Conservation (phyloP, 768 basidiomycete genomes). For the Xerocomellus dryophilus region DNA sequence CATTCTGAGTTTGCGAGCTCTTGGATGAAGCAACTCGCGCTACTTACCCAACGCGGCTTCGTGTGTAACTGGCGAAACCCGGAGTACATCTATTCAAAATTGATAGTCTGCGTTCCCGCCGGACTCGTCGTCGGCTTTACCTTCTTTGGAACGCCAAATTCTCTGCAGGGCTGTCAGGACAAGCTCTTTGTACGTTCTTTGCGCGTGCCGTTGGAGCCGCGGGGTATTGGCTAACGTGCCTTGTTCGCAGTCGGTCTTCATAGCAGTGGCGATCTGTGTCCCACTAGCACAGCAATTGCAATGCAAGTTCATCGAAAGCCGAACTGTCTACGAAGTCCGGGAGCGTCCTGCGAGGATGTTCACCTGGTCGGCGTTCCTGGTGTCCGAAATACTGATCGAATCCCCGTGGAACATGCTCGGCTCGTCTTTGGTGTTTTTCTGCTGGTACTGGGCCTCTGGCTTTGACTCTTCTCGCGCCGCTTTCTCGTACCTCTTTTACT, state of each 20-base stretch:
- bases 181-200: constrained; percentile 39
- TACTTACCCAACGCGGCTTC: constrained; percentile 33
- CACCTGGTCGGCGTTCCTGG: constrained; percentile 56
- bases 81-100: constrained; percentile 39
- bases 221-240: background rate
- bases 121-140: constrained; percentile 43
- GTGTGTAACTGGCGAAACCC: constrained; percentile 41
- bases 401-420: constrained; percentile 42
- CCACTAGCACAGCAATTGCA: constrained; percentile 59
- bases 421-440: constrained; percentile 41
- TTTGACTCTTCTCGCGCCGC: constrained; percentile 37
- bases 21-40: constrained; percentile 37
- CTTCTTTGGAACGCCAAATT: constrained; percentile 36
- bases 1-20: constrained; percentile 36
- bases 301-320: constrained; percentile 52
- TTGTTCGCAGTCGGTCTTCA: constrained; percentile 44
- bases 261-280: constrained; percentile 42
- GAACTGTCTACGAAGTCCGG: constrained; percentile 58
- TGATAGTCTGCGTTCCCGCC: constrained; percentile 32
- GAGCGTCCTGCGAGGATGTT: constrained; percentile 65
- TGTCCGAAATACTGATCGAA: constrained; percentile 49
- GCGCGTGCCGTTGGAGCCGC: rapidly evolving
- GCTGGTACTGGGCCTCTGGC: constrained; percentile 51
- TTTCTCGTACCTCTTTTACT: constrained; percentile 39
- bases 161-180: constrained; percentile 42